A percentile compares a stretch with the other conserved stretches of the same genome.
Conservation (phyloP, 2,329 filamentous ascomycete genomes). For the Xylaria sp. region DNA sequence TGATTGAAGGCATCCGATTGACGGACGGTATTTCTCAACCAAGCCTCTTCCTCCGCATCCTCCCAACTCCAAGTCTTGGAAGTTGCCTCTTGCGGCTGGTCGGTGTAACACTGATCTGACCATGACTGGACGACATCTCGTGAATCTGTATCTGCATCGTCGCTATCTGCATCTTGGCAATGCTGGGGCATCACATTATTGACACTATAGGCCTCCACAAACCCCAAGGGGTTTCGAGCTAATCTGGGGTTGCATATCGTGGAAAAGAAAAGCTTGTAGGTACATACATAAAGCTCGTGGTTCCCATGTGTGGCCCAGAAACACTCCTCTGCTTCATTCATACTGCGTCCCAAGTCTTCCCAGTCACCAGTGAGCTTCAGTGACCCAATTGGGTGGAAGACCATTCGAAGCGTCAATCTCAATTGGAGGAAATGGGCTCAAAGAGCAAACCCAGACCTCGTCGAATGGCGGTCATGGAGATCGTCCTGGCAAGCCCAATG, state of each 20-base stretch:
- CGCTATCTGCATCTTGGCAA: conserved; percentile 11
- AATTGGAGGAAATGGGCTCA: conserved; percentile 21
- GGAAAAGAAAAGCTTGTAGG: not conserved
- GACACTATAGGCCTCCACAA: conserved; percentile 4
- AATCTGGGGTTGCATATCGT: conserved; percentile 2
- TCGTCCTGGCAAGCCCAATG: conserved; percentile 18
- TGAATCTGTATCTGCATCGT: not conserved
- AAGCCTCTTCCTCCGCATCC: conserved; percentile 13
- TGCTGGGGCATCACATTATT: not conserved
- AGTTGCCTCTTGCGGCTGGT: conserved; percentile 27
- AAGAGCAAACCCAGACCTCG: conserved; percentile 1
- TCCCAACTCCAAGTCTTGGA: not conserved
- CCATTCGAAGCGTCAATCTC: not conserved
- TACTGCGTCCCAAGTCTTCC: not conserved
- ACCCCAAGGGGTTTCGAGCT: conserved; percentile 1
- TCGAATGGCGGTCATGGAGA: conserved; percentile 13
- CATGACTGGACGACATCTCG: not conserved
- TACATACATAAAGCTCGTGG: conserved; percentile 16
- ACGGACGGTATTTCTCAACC: not conserved
- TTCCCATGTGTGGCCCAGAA: not conserved
- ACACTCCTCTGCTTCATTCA: not conserved
- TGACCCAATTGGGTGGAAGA: conserved; percentile 10
- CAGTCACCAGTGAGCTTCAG: not conserved
- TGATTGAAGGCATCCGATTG: not conserved
- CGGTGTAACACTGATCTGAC: conserved; percentile 14